phyloP scores from a whole-genome alignment of 2,329 filamentous ascomycete genomes.

The Trichoderma endophyticum region DNA sequence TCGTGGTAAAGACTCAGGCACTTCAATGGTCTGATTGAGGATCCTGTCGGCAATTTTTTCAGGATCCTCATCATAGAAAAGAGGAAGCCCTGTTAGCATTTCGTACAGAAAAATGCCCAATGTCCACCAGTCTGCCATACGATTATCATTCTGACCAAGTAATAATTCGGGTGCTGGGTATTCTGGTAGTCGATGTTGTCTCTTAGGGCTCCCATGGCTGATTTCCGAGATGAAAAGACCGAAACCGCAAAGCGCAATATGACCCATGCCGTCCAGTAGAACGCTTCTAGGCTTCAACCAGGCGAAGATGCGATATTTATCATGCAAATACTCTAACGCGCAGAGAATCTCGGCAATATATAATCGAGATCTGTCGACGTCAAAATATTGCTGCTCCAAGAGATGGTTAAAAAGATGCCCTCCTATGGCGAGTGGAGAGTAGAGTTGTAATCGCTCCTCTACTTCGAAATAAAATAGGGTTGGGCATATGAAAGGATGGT shows the following conservation, averaged over 20 bases:
- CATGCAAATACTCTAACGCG: constrained; percentile 81
- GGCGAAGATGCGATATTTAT: constrained; percentile 85
- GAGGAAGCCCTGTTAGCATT: constrained; percentile 85
- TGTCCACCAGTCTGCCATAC: constrained; percentile 94
- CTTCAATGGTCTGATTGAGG: not conserved
- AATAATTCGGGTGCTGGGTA: constrained; percentile 87
- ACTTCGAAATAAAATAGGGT: constrained; percentile 44
- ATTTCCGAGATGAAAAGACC: constrained; percentile 89
- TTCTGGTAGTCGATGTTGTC: constrained; percentile 69
- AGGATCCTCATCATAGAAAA: constrained; percentile 69
- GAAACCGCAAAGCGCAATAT: constrained; percentile 88
- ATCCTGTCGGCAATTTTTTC: not conserved
- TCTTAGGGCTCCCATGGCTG: constrained; percentile 82
- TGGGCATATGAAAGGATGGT: constrained; percentile 90
- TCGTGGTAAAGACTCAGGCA: not conserved
- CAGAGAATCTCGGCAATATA: constrained; percentile 87
- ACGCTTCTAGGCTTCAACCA: constrained; percentile 71
- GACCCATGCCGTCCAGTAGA: constrained; percentile 81
- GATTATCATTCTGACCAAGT: constrained; percentile 81
- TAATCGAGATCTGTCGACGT: constrained; percentile 83
- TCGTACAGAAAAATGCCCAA: constrained; percentile 88
- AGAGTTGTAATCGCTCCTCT: constrained; percentile 44
- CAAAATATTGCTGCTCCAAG: constrained; percentile 84
- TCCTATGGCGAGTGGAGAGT: constrained; percentile 85
- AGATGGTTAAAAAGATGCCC: constrained; percentile 88